These are phyloP conservation scores for Fusarium secorum DNA, from an alignment of 2,329 filamentous ascomycete genomes.

Conservation along the genomic window DNA sequence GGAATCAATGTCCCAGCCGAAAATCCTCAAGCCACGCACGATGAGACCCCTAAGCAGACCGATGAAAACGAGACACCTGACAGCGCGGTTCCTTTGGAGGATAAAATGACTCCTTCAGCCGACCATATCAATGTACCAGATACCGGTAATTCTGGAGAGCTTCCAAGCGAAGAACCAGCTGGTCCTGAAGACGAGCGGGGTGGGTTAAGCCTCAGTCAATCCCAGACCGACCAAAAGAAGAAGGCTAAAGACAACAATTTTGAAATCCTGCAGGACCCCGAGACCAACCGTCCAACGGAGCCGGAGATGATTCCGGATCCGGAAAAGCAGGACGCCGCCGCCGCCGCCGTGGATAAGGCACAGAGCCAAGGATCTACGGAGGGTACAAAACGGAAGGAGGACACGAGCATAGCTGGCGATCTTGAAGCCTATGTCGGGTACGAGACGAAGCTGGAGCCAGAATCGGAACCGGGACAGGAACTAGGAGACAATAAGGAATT, in stretches of 20 bases:
- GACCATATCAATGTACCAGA: constrained; percentile 27
- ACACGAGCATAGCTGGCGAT: constrained; percentile 27
- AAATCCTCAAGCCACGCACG: constrained; percentile 7
- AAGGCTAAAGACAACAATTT: constrained; percentile 45
- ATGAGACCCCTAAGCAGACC: constrained; percentile 23
- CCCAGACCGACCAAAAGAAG: constrained; percentile 48
- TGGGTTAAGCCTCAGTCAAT: constrained; percentile 42
- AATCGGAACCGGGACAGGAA: constrained; percentile 30
- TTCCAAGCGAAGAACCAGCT: constrained; percentile 36
- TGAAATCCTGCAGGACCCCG: constrained; percentile 42
- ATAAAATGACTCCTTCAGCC: constrained; percentile 10
- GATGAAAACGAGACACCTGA: constrained; percentile 22
- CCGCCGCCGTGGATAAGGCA: constrained; percentile 36
- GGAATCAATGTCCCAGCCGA: constrained; percentile 21
- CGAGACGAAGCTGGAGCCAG: constrained; percentile 26
- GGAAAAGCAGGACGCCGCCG: constrained; percentile 41
- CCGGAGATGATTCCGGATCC: constrained; percentile 36
- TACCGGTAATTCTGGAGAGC: constrained; percentile 29
- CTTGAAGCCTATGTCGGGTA: constrained; percentile 28
- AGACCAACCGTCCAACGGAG: constrained; percentile 37
- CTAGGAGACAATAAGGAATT: constrained; percentile 34
- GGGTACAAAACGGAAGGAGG: constrained; percentile 22
- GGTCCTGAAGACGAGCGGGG: constrained; percentile 44
- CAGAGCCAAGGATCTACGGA: constrained; percentile 30
- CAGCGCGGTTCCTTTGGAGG: constrained; percentile 5